Percentiles rank a stretch among this genome's conserved stretches.
Conservation (phyloP, 2,329 filamentous ascomycete species). For the Pseudogymnoascus pannorum region DNA sequence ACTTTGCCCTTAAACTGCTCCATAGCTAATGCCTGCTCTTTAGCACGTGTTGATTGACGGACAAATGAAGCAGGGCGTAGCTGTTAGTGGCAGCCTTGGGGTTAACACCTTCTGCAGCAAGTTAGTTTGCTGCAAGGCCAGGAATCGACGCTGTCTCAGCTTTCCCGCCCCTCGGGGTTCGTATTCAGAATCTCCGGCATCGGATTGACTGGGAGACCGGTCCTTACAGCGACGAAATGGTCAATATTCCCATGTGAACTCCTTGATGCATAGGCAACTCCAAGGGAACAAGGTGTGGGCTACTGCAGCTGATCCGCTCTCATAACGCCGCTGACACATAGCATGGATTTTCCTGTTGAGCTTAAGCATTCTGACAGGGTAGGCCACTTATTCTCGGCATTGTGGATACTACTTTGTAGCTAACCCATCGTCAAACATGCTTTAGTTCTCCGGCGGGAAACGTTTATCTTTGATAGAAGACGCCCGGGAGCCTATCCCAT, state of each 20-base stretch:
- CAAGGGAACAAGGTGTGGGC: background rate
- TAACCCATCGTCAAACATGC: background rate
- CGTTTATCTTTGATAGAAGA: background rate
- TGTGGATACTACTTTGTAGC: background rate
- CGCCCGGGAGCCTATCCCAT: background rate
- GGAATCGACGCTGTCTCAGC: background rate
- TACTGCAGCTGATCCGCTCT: background rate
- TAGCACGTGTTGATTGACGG: conserved; percentile 1
- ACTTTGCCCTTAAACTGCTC: background rate
- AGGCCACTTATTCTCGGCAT: background rate
- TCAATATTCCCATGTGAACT: conserved; percentile 7
- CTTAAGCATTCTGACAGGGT: background rate
- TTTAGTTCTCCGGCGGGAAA: background rate
- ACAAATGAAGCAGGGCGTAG: background rate
- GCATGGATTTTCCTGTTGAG: background rate
- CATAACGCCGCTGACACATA: background rate
- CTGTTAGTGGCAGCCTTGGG: background rate
- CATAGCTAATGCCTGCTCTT: background rate
- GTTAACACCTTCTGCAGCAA: background rate
- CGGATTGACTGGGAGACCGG: background rate
- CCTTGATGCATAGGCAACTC: background rate
- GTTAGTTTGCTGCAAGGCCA: conserved; percentile 3
- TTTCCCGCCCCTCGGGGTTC: background rate
- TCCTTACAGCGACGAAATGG: background rate
- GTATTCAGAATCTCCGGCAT: background rate